Evolutionary conservation across 768 basidiomycete genomes (phyloP).

Genomic region (Leccinum ochraceum): DNA sequence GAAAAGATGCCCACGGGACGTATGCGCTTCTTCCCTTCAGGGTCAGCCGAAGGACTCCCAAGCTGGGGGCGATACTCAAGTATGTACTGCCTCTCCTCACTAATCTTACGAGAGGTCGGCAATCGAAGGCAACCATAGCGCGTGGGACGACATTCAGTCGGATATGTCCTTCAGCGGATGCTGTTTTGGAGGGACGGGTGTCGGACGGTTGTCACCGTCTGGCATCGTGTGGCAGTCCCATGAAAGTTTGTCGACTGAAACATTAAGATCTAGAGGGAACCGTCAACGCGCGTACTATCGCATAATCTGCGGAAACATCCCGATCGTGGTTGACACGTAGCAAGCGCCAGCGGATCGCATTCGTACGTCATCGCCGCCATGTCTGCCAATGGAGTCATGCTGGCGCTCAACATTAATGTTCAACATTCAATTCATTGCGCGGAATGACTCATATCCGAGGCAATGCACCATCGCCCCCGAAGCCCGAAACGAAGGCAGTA

Average conservation of each 20-base stretch:
- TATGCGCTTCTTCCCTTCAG: neutral
- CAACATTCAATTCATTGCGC: neutral
- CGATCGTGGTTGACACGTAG: conserved; percentile 9
- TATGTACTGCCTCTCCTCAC: neutral
- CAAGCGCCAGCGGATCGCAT: neutral
- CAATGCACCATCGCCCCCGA: neutral
- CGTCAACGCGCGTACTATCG: neutral
- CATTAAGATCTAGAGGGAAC: conserved; percentile 7
- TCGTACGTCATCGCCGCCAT: conserved; percentile 5
- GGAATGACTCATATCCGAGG: neutral
- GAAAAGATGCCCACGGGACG: neutral
- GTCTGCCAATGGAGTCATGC: neutral
- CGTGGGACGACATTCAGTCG: neutral
- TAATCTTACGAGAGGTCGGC: neutral
- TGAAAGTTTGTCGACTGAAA: conserved; percentile 14
- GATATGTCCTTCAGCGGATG: neutral
- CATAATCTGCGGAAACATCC: neutral
- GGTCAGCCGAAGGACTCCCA: neutral
- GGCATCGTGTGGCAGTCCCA: neutral
- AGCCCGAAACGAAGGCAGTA: neutral
- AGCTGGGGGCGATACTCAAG: neutral
- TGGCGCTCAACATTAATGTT: neutral
- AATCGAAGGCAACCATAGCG: neutral
- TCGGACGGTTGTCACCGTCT: neutral
- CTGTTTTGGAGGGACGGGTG: neutral